These are phyloP conservation scores for Trypanosoma mega DNA, from an alignment of 208 protist species.

Conservation along the genomic window DNA sequence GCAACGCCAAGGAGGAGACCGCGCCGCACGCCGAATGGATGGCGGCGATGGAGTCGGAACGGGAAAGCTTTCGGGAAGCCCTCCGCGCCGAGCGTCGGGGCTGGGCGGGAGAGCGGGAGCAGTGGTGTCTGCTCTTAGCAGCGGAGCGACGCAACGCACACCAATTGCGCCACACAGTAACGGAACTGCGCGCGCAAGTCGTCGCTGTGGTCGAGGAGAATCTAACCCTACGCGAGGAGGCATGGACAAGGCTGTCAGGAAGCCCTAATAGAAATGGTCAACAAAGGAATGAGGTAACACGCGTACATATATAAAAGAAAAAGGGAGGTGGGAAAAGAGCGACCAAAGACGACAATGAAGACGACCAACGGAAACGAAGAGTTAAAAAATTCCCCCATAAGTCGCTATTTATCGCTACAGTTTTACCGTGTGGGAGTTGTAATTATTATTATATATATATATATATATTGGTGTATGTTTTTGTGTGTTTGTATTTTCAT, in stretches of 20 bases:
- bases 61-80: too few relatives aligned
- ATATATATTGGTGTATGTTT: too few relatives aligned
- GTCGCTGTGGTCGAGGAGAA: conserved; percentile 11
- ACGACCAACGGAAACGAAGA: too few relatives aligned
- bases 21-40: neutral
- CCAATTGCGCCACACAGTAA: conserved; percentile 15
- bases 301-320: too few relatives aligned
- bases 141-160: conserved; percentile 17
- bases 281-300: neutral
- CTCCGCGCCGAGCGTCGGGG: neutral
- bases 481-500: too few relatives aligned
- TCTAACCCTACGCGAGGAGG: conserved; percentile 8
- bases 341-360: too few relatives aligned
- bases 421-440: too few relatives aligned
- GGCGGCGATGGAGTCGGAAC: neutral
- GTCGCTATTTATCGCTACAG: too few relatives aligned
- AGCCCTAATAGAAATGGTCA: neutral
- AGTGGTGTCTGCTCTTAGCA: conserved; percentile 23
- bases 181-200: conserved; percentile 15
- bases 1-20: neutral
- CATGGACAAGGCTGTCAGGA: neutral
- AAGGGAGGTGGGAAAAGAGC: too few relatives aligned
- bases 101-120: conserved; percentile 6
- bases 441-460: too few relatives aligned
- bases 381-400: too few relatives aligned